These are phyloP conservation scores for Anisodus tanguticus DNA, from an alignment of 257 asterid genomes.

Conservation along the genomic window DNA sequence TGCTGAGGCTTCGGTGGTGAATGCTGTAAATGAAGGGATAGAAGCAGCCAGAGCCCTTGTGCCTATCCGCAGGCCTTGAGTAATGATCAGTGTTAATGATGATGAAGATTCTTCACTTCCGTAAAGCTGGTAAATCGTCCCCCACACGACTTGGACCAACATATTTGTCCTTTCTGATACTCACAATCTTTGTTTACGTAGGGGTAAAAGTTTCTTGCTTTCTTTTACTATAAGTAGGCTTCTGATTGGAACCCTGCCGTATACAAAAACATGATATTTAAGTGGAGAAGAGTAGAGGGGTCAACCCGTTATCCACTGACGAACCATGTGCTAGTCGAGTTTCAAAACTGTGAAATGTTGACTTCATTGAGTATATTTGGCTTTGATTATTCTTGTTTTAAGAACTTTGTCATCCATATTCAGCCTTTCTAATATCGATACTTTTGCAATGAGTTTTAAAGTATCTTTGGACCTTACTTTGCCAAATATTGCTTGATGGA, in stretches of 20 bases:
- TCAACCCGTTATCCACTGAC: neutral
- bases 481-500: neutral
- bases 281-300: neutral
- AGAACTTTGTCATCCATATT: neutral
- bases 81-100: conserved; percentile 94
- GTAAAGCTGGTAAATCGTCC: conserved; percentile 74
- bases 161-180: neutral
- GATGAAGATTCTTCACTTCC: conserved; percentile 85
- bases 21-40: conserved; percentile 84
- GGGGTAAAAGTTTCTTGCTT: neutral
- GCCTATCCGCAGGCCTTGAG: conserved; percentile 92
- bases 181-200: neutral
- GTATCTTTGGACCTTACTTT: neutral
- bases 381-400: neutral
- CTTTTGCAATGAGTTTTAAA: neutral
- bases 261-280: neutral
- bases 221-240: neutral
- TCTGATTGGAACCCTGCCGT: neutral
- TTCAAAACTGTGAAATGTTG: neutral
- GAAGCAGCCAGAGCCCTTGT: conserved; percentile 71
- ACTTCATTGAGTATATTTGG: neutral
- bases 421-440: neutral
- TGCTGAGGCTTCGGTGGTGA: conserved; percentile 84
- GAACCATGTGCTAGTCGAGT: neutral
- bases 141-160: neutral